phyloP scores from a whole-genome alignment of 345 rosid species.

The Gossypium herbaceum region DNA sequence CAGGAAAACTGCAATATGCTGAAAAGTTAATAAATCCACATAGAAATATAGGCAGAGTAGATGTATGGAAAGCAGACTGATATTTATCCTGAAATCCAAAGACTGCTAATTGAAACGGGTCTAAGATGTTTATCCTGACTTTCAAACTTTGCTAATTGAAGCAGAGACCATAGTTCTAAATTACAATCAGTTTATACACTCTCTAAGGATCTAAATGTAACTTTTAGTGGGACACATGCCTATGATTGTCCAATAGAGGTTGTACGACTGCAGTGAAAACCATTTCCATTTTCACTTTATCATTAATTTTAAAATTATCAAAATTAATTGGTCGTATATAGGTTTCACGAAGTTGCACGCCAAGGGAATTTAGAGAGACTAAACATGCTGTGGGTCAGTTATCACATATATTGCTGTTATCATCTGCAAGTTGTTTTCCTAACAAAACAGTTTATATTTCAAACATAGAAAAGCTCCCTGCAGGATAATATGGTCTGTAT shows the following conservation, averaged over 20 bases:
- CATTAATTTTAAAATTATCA: not conserved
- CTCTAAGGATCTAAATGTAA: not conserved
- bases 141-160: not conserved
- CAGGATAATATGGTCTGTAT: not conserved
- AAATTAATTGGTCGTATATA: not conserved
- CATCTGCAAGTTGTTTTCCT: conserved; percentile 6
- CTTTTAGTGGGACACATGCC: not conserved
- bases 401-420: not conserved
- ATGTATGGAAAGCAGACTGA: not conserved
- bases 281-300: not conserved
- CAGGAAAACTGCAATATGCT: not conserved
- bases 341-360: not conserved
- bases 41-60: not conserved
- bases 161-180: not conserved
- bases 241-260: not conserved
- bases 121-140: not conserved
- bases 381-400: not conserved
- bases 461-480: not conserved
- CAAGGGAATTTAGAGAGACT: not conserved
- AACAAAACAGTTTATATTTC: not conserved
- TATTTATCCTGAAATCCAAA: not conserved
- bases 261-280: not conserved
- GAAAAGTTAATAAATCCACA: not conserved
- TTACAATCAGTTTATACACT: not conserved
- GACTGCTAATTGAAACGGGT: not conserved